These are phyloP conservation scores for Spencermartinsiella europaea DNA, from an alignment of 805 yeast genomes.

Conservation along the genomic window DNA sequence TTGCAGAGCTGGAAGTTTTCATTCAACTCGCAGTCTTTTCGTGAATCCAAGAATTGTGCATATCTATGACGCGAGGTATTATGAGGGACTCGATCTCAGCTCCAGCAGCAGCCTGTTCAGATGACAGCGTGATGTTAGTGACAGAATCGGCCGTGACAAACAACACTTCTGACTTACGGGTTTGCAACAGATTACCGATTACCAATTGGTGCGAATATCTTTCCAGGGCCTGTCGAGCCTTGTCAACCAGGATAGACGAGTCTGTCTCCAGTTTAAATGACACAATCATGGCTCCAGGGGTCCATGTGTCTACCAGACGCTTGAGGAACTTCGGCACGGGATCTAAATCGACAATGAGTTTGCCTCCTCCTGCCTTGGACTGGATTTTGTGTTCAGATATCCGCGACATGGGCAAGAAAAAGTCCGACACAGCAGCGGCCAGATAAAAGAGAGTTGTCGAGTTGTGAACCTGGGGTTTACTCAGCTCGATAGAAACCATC, in stretches of 20 bases:
- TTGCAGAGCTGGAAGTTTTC: no score
- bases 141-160: slow-evolving; percentile 56
- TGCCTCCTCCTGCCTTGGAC: slow-evolving; percentile 63
- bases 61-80: slow-evolving; percentile 65
- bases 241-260: slow-evolving; percentile 56
- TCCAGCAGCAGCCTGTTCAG: slow-evolving; percentile 36
- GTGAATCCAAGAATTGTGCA: slow-evolving; percentile 61
- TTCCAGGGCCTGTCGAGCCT: slow-evolving; percentile 72
- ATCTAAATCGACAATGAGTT: slow-evolving; percentile 76
- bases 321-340: slow-evolving; percentile 94
- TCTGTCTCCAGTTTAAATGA: slow-evolving; percentile 95
- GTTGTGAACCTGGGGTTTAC: slow-evolving; percentile 22
- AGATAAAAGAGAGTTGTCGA: slow-evolving; percentile 67
- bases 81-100: slow-evolving; percentile 74
- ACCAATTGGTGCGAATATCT: slow-evolving; percentile 91
- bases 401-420: slow-evolving; percentile 80
- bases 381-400: slow-evolving; percentile 95
- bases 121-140: slow-evolving; percentile 32
- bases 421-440: slow-evolving; percentile 98
- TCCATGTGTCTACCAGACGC: slow-evolving; percentile 88
- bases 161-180: slow-evolving; percentile 82
- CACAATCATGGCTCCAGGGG: slow-evolving; percentile 89
- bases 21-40: background rate
- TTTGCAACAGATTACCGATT: slow-evolving; percentile 86
- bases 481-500: slow-evolving; percentile 57